phyloP scores from a whole-genome alignment of 768 basidiomycete genomes.

The Amanita pseudoporphyria region DNA sequence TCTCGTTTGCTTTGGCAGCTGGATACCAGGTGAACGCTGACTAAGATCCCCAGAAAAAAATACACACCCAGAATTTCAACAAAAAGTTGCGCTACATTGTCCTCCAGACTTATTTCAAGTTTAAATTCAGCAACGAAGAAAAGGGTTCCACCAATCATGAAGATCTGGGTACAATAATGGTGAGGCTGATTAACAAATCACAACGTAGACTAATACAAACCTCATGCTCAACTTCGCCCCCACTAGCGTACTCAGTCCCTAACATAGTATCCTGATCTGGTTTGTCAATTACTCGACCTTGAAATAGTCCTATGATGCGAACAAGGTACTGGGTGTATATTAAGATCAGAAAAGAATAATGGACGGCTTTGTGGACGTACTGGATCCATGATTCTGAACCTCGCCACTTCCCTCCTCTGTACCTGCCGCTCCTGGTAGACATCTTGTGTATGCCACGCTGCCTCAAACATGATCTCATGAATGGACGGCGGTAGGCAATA shows the following conservation, averaged over 20 bases:
- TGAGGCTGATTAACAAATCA: slow-evolving; percentile 8
- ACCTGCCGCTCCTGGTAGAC: slow-evolving; percentile 12
- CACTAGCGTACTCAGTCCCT: slow-evolving; percentile 8
- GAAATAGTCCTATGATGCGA: slow-evolving; percentile 13
- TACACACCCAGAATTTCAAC: slow-evolving; percentile 13
- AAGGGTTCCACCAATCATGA: too few species aligned
- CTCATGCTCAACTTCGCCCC: slow-evolving; percentile 14
- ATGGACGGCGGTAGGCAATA: slow-evolving; percentile 12
- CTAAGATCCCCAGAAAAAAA: slow-evolving; percentile 8
- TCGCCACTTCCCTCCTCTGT: slow-evolving; percentile 11
- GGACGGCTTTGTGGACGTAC: slow-evolving; percentile 8
- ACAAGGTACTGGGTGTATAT: slow-evolving; percentile 13
- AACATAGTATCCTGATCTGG: slow-evolving; percentile 3
- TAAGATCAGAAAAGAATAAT: slow-evolving; percentile 7
- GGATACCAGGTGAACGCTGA: slow-evolving; percentile 7
- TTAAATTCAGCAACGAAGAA: slow-evolving; percentile 11
- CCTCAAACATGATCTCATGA: slow-evolving; percentile 13
- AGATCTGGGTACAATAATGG: slow-evolving; percentile 11
- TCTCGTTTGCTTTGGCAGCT: slow-evolving; percentile 13
- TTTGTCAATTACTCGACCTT: slow-evolving; percentile 14
- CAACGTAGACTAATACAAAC: slow-evolving; percentile 9
- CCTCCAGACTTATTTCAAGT: slow-evolving; percentile 4
- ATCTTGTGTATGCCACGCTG: slow-evolving; percentile 12
- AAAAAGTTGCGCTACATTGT: slow-evolving; percentile 13
- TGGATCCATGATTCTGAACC: slow-evolving; percentile 11